Percentiles rank a stretch among this genome's conserved stretches.
phyloP scores from a whole-genome alignment of 176 grass and related monocot genomes.

The Triticum dicoccoides region DNA sequence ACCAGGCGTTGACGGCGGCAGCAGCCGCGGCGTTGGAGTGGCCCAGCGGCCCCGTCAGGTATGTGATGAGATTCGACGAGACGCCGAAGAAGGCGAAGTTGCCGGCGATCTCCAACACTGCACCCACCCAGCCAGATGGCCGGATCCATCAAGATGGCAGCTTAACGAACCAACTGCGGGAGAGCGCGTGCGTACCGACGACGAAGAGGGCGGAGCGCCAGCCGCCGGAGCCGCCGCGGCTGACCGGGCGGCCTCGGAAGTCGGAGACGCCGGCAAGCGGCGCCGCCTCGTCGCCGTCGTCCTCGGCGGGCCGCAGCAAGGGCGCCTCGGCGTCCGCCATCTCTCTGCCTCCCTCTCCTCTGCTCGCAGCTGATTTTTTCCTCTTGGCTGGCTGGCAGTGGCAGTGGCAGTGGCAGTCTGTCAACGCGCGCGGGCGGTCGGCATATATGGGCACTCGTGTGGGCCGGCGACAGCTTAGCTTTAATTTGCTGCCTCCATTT shows the following conservation, averaged over 20 bases:
- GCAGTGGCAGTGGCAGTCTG: no score
- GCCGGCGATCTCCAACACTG: neutral
- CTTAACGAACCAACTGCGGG: neutral
- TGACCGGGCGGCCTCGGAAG: conserved; percentile 45
- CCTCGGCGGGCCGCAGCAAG: neutral
- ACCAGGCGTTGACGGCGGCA: neutral
- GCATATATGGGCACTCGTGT: no score
- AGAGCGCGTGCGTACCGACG: conserved; percentile 20
- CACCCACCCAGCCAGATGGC: no score
- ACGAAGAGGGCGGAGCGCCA: conserved; percentile 62
- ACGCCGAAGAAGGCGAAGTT: neutral
- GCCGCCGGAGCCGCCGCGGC: conserved; percentile 34
- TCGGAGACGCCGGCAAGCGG: conserved; percentile 36
- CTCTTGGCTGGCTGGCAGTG: no score
- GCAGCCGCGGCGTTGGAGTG: neutral
- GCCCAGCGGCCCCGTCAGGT: neutral
- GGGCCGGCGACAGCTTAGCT: no score
- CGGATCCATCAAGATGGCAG: neutral
- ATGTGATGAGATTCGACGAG: neutral
- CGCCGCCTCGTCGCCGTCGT: neutral
- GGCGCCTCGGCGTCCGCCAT: neutral
- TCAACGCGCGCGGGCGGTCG: no score
- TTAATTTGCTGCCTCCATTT: no score
- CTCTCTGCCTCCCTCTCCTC: no score
- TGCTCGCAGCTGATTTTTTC: no score